Percentiles rank a stretch among this genome's conserved stretches.
Conservation (phyloP, 2,329 filamentous ascomycete species). For the Chaetomium globosum region DNA sequence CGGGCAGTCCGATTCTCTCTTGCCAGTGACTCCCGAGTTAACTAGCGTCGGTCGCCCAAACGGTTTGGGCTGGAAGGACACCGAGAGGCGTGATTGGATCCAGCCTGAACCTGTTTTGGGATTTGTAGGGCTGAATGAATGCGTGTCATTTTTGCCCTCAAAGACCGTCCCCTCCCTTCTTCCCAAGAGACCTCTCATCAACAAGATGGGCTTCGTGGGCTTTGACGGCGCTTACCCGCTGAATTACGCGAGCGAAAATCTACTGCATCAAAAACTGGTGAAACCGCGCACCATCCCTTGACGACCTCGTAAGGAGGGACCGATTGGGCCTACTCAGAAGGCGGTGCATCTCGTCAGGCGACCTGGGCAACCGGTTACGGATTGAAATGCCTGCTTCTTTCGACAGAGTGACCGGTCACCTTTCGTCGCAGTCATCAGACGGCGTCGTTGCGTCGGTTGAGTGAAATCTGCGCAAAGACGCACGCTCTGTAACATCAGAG, state of each 20-base stretch:
- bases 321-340: background rate
- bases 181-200: background rate
- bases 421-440: background rate
- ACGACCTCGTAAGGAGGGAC: background rate
- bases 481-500: conserved; percentile 4
- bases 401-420: background rate
- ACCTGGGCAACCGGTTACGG: background rate
- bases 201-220: background rate
- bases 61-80: conserved; percentile 22
- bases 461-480: conserved; percentile 26
- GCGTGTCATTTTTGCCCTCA: conserved; percentile 10
- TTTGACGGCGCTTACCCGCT: background rate
- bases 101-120: background rate
- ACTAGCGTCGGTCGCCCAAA: conserved; percentile 24
- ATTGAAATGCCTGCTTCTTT: background rate
- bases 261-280: background rate
- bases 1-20: background rate
- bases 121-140: conserved; percentile 14
- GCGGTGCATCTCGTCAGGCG: background rate
- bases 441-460: conserved; percentile 25
- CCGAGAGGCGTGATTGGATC: conserved; percentile 16
- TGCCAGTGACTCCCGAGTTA: background rate
- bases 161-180: background rate
- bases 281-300: background rate
- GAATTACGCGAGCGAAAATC: background rate